A percentile compares a stretch with the other conserved stretches of the same genome.
Evolutionary conservation across 768 basidiomycete species (phyloP).

Genomic region (Leccinum arenicola): DNA sequence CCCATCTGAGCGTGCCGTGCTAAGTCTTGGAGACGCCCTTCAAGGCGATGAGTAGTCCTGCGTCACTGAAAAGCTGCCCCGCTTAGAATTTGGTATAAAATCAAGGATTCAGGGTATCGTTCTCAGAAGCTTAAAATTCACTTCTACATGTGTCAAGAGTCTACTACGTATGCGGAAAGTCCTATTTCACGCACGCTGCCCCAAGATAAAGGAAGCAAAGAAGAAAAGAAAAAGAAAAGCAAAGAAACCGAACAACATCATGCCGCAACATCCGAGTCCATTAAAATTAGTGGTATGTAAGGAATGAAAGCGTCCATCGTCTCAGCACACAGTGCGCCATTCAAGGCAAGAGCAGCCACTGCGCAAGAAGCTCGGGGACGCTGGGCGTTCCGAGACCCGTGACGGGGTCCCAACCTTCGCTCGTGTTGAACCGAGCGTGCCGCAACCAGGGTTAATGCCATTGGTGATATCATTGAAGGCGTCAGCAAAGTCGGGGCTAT

Average conservation of each 20-base stretch:
- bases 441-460: conserved; percentile 46
- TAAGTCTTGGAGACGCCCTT: no score
- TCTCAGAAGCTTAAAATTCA: no score
- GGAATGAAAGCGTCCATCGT: not conserved
- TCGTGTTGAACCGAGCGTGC: conserved; percentile 33
- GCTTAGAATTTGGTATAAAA: no score
- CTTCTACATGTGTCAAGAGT: no score
- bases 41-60: no score
- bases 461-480: conserved; percentile 51
- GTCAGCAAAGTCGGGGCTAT: conserved; percentile 32
- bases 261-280: not conserved
- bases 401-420: conserved; percentile 33
- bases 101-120: no score
- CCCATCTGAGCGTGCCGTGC: no score
- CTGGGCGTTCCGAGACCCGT: conserved; percentile 53
- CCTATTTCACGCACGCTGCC: not conserved
- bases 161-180: no score
- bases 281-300: not conserved
- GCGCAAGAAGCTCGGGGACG: conserved; percentile 34
- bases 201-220: not conserved
- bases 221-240: not conserved
- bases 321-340: not conserved
- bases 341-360: not conserved
- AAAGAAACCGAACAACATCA: not conserved
- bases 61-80: no score